Base-by-base conservation (phyloP, 1,284 basidiomycete species). In the Gymnopus androsaceus region DNA sequence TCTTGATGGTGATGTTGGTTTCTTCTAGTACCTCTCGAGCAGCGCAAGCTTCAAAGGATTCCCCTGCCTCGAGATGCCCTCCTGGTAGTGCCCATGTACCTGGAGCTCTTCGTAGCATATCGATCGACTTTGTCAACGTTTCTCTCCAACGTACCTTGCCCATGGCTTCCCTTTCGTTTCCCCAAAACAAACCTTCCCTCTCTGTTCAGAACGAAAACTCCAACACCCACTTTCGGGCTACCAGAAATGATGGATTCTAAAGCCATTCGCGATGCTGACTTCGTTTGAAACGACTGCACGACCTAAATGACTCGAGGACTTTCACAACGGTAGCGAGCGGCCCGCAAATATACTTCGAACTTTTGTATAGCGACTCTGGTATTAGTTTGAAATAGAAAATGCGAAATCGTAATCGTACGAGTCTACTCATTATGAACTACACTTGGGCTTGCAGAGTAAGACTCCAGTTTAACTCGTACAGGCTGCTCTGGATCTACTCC, bases 61-160 rank as follows among this genome's bases (percentile, higher is more conserved):
- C 54, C n/a, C 54, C 47, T 3, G 30, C 40, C 30, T 55, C 54
- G 23, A 55, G 54, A 33, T 55, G 54, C 7, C 54, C 54, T 9
- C 54, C 54, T 4, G 54, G 54, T 3, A 55, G 54, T 7, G 54
- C 54, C 45, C 46, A 55, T 42, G 54, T 55, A 15, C 47, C 54
- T 55, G 31, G 2, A 33, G 11, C 14, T 37, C 28, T 17, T 34
- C 23, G 12, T 17, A 3, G 30, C 6, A 30, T 30, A 33, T 17
- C 1, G 21, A 15, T 31, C n/a, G 42, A 27, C 27, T 45, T 9
- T 25, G 28, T 17, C 11, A 25, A 28, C 15, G 12, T 1, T 33
- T 38, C 4, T n/a, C n/a, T n/a, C n/a, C n/a, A n/a, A 8, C 46
- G 4, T 48, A 56, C 54, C 48, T 3, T 42, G 47, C 4, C 54